Conservation (phyloP, 805 yeast genomes). For the Trichomonascus vanleenenianus region DNA sequence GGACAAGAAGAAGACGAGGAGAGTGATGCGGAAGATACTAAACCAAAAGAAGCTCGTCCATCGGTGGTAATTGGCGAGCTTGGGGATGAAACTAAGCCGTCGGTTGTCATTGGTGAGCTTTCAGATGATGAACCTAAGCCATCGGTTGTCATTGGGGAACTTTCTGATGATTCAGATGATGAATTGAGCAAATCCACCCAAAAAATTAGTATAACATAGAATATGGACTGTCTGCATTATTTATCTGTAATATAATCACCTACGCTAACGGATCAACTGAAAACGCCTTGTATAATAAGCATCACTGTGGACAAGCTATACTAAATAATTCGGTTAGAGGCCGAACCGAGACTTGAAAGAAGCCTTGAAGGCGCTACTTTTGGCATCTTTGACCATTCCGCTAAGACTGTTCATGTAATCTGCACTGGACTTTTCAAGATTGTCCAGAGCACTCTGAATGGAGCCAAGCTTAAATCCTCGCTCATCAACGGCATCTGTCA, state of each 20-base stretch:
- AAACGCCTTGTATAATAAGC: background rate
- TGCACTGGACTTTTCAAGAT: conserved; percentile 37
- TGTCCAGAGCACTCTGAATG: conserved; percentile 36
- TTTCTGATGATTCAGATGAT: no score
- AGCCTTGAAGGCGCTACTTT: conserved; percentile 19
- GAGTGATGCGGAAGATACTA: background rate
- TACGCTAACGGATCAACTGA: background rate
- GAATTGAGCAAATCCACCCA: no score
- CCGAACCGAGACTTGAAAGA: conserved; percentile 17
- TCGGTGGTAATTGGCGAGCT: no score
- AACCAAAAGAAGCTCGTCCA: no score
- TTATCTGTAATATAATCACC: no score
- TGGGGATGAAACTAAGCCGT: no score
- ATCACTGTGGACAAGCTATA: conserved; percentile 2
- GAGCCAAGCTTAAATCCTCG: conserved; percentile 27
- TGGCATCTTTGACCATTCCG: conserved; percentile 25
- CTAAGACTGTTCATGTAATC: conserved; percentile 37
- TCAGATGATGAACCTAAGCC: no score
- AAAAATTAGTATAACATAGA: no score
- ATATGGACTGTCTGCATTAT: no score
- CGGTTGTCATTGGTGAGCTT: no score
- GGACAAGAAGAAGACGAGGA: conserved; percentile 8
- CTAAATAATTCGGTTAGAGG: background rate
- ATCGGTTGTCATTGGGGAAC: no score
- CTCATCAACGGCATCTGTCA: conserved; percentile 8